phyloP scores from a whole-genome alignment of 371 early-diverging fungal genomes.

The Mucor ambiguus region DNA sequence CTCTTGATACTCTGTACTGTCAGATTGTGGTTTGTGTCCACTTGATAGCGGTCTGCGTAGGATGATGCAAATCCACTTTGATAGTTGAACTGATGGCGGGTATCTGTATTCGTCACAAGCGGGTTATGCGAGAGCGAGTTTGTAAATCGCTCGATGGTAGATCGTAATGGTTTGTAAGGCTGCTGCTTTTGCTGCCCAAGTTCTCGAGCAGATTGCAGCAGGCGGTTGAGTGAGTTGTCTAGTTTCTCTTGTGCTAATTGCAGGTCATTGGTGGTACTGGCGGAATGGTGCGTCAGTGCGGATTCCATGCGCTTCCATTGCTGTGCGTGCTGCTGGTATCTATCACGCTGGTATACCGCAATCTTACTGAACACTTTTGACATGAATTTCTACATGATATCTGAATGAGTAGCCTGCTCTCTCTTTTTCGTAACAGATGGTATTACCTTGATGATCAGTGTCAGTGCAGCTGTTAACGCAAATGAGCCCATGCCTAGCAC shows the following conservation, averaged over 20 bases:
- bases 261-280: background rate
- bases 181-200: background rate
- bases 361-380: slow-evolving; percentile 11
- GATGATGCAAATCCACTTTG: slow-evolving; percentile 14
- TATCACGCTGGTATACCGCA: slow-evolving; percentile 16
- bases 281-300: background rate
- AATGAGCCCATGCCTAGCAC: slow-evolving; percentile 34
- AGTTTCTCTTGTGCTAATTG: background rate
- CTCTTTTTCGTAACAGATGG: background rate
- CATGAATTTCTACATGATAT: slow-evolving; percentile 17
- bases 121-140: background rate
- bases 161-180: background rate
- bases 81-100: background rate
- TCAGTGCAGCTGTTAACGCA: slow-evolving; percentile 31
- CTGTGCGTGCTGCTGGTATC: slow-evolving; percentile 13
- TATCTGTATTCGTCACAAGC: background rate
- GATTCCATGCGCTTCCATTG: background rate
- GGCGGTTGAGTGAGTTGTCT: background rate
- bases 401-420: background rate
- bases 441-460: slow-evolving; percentile 39
- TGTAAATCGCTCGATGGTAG: background rate
- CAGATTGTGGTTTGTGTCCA: background rate
- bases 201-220: background rate
- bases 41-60: slow-evolving; percentile 11
- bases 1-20: slow-evolving; percentile 31